Base-by-base conservation (phyloP, 768 basidiomycete species). In the Podaxis carcinomalis region DNA sequence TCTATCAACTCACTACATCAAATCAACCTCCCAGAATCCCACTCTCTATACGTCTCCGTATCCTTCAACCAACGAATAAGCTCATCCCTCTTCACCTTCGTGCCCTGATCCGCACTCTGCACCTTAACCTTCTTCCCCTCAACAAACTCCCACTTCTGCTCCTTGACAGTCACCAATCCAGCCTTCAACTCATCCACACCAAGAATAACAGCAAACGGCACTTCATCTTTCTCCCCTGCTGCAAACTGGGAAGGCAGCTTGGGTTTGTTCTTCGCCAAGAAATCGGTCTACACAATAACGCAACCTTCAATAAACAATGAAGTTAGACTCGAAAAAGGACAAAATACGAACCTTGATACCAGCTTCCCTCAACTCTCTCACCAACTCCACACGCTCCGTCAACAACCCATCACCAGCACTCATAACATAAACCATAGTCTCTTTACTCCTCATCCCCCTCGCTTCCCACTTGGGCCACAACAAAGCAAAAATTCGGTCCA, bases 361-460 rank as follows among this genome's bases (percentile, higher is more conserved):
- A 7, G 85, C 88, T 61, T 85, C 90, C 68, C 96, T 83, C 56
- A 98, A 74, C 74, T 93, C 86, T 63, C 83, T 84, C 27, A 88
- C 91, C 19, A 98, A 80, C 67, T 71, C 76, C 64, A 98, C 87
- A 9, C 96, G 83, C 77, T 97, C 94, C 68, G 86, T 83, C 54
- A 98, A 74, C 62, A 98, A 70, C 1, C 95, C 93, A 69, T 94
- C 93, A 5, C 95, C 95, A 36, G 94, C 87, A 23, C 89, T 87
- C 78, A 98, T 87, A 50, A 98, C 93, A 73, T 89, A 99, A 23
- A 89, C 95, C 83, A 97, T 90, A 47, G 94, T 96, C 70, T 90
- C 81, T 77, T 96, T 98, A 57, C 85, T 88, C 70, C 93, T 79
- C 76, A 86, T 87, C 1, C 91, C 87, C 64, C 80, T 82, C 68